Conservation (phyloP, 2,329 filamentous ascomycete genomes). For the Penicillium sp. region DNA sequence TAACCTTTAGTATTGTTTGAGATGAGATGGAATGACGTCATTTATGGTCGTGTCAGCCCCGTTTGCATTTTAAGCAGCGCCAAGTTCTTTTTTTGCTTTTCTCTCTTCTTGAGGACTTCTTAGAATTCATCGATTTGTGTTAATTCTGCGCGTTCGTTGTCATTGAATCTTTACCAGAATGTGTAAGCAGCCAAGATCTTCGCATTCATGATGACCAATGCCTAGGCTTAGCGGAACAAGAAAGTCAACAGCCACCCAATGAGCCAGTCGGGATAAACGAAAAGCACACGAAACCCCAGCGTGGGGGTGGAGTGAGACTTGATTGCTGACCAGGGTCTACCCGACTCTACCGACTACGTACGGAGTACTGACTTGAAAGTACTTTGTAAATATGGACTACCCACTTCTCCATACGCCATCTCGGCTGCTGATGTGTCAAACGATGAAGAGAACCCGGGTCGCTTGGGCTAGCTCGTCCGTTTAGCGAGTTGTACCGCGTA, state of each 20-base stretch:
- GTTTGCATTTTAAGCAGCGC: not conserved
- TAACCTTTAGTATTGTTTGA: not conserved
- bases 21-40: not conserved
- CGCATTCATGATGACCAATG: not conserved
- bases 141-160: not conserved
- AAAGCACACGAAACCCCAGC: not conserved
- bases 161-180: not conserved
- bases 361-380: not conserved
- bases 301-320: not conserved
- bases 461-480: constrained; percentile 5
- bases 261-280: not conserved
- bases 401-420: not conserved
- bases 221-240: not conserved
- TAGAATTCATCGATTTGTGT: too few relatives aligned
- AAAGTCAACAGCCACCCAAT: not conserved
- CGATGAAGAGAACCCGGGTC: constrained; percentile 8
- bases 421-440: constrained; percentile 17
- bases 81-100: constrained; percentile 1
- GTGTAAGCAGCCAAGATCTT: not conserved
- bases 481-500: not conserved
- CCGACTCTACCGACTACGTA: not conserved
- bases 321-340: not conserved
- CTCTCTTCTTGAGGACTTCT: not conserved
- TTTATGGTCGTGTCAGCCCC: not conserved
- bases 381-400: not conserved